Evolutionary conservation across 1,284 basidiomycete species (phyloP).

Genomic region (Rhizopogon hawkerae): DNA sequence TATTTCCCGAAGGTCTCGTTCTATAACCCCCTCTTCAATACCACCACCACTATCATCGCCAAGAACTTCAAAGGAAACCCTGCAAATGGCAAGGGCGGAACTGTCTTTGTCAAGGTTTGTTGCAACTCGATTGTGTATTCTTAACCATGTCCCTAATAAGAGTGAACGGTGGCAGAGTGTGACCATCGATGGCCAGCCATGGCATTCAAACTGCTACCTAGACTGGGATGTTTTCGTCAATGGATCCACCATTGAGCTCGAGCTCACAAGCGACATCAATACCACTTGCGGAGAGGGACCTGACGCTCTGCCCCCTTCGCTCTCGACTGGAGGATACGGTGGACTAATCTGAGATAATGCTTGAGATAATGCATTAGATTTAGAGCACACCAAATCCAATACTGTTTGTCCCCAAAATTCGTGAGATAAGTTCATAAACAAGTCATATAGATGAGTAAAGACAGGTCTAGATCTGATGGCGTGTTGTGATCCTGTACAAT

Average conservation of each 20-base stretch:
- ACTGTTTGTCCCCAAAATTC: background rate
- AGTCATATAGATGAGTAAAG: conserved; percentile 19
- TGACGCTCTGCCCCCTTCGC: conserved; percentile 46
- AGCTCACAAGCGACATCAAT: conserved; percentile 44
- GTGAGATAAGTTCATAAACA: conserved; percentile 2
- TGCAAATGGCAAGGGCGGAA: conserved; percentile 39
- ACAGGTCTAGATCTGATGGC: conserved; percentile 1
- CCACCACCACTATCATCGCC: conserved; percentile 47
- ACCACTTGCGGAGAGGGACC: conserved; percentile 40
- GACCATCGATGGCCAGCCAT: conserved; percentile 43
- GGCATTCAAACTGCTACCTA: conserved; percentile 53
- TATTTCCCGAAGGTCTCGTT: conserved; percentile 55
- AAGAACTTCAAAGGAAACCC: conserved; percentile 49
- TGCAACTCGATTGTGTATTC: background rate
- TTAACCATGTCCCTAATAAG: background rate
- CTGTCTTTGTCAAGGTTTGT: conserved; percentile 47
- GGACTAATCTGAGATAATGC: background rate
- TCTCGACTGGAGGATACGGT: conserved; percentile 48
- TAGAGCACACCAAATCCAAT: too few species aligned
- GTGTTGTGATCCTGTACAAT: conserved; percentile 6
- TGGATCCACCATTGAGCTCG: conserved; percentile 41
- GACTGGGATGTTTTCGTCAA: conserved; percentile 52
- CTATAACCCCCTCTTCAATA: conserved; percentile 47
- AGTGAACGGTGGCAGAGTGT: conserved; percentile 35
- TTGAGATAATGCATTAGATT: too few species aligned